These are phyloP conservation scores for Entelexis paramagnoliae DNA, from an alignment of 1,139 yeast genomes.

Conservation along the genomic window DNA sequence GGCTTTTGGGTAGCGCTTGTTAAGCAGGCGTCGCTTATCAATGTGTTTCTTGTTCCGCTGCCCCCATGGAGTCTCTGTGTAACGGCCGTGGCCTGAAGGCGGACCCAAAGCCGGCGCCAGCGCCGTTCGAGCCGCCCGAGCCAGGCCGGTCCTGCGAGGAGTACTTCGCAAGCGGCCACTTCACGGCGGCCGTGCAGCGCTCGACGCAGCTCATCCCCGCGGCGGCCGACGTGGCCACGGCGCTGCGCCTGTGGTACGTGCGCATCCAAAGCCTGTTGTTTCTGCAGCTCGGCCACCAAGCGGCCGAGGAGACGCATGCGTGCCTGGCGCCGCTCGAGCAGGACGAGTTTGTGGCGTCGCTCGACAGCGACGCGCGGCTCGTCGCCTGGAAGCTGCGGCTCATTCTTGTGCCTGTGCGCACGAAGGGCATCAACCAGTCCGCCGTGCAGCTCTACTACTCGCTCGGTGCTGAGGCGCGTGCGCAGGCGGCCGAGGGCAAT, in stretches of 20 bases:
- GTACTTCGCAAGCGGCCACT: conserved; percentile 10
- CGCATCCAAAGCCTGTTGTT: conserved; percentile 22
- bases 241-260: conserved; percentile 21
- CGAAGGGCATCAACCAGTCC: conserved; percentile 24
- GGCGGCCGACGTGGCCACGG: conserved; percentile 1
- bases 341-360: not conserved
- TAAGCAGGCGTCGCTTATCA: conserved; percentile 7
- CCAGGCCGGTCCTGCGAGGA: not conserved
- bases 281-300: conserved; percentile 21
- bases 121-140: conserved; percentile 6
- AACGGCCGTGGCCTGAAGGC: not conserved
- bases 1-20: too few relatives aligned
- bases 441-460: conserved; percentile 23
- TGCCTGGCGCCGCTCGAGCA: conserved; percentile 15
- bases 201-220: conserved; percentile 14
- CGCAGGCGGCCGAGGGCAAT: not conserved
- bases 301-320: conserved; percentile 22
- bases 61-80: conserved; percentile 1
- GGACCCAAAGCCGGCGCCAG: not conserved
- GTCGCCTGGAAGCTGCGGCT: conserved; percentile 22
- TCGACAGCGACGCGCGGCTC: not conserved
- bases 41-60: not conserved
- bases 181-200: conserved; percentile 14
- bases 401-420: conserved; percentile 22
- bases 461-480: conserved; percentile 22